Base-by-base conservation (phyloP, 768 basidiomycete genomes). In the Lactarius quietus region DNA sequence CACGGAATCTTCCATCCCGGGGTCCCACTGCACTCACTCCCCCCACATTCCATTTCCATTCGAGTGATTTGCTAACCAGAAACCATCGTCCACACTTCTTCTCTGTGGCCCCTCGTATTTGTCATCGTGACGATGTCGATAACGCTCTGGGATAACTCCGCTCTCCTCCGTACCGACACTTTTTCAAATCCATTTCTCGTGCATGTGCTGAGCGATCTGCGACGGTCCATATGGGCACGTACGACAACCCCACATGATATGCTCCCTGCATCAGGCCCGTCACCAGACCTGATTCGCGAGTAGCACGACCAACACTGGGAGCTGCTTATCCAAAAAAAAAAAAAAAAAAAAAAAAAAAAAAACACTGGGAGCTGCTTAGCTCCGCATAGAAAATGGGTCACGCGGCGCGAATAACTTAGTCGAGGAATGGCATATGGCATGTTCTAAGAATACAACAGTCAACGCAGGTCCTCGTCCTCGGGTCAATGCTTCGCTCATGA, bases 1-100 rank as follows among this genome's bases (percentile, higher is more conserved):
- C 57, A 43, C 57, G 18, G 39, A 48, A 64, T 20, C 2, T 59
- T 55, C 58, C 48, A 48, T 38, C 39, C 36, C 45, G 5, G 45
- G 12, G 23, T 48, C n/a, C 45, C 23, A 26, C 45, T 43, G 20
- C 4, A 38, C 1, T 38, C 38, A 2, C 39, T 18, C 23, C n/a
- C 45, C 23, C 45, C 23, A 8, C 23, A 48, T 26, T 3, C 12
- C 23, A 23, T 48, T 23, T 26, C n/a, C 45, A 48, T 26, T 14
- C 23, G n/a, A 6, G 12, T 23, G n/a, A 26, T 14, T 26, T n/a
- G 12, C 12, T 23, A 48, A 45, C 43, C n/a, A 45, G 43, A 45
- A 45, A 48, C 45, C n/a, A 26, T 18, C 1, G 39, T 3, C 39
- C 39, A 39, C 17, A 39, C 10, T 7, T 7, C n/a, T 5, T 45